A percentile compares a stretch with the other conserved stretches of the same genome.
Conservation (phyloP, 2,329 filamentous ascomycete species). For the Epichloe baconii region DNA sequence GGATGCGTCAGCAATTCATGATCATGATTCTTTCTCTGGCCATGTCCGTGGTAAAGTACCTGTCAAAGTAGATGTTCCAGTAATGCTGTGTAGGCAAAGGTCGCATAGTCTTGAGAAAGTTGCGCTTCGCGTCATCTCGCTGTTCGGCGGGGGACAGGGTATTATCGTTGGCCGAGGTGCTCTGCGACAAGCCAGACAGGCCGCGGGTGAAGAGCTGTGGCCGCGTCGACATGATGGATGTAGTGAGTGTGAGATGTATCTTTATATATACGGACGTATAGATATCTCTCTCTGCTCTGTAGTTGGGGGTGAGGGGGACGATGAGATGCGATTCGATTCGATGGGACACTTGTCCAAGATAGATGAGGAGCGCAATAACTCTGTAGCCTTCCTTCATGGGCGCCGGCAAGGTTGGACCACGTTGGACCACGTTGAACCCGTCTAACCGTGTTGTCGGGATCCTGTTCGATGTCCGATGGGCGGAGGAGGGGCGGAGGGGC, state of each 20-base stretch:
- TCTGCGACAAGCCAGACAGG: slow-evolving; percentile 48
- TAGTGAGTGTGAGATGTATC: background rate
- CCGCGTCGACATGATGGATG: slow-evolving; percentile 38
- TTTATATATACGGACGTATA: background rate
- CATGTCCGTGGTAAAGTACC: slow-evolving; percentile 18
- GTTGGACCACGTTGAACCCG: too few species aligned
- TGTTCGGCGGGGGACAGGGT: slow-evolving; percentile 57
- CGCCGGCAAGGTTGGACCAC: too few species aligned
- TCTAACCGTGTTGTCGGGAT: too few species aligned
- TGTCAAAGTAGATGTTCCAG: slow-evolving; percentile 60
- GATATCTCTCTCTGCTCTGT: background rate
- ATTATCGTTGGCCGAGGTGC: slow-evolving; percentile 43
- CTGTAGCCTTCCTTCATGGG: too few species aligned
- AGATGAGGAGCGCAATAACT: too few species aligned
- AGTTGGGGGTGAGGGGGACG: background rate
- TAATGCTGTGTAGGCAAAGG: slow-evolving; percentile 67
- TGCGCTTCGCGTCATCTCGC: slow-evolving; percentile 70
- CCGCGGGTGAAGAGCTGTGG: slow-evolving; percentile 49
- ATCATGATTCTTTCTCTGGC: background rate
- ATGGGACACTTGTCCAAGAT: too few species aligned
- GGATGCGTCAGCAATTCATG: background rate
- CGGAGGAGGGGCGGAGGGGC: too few species aligned
- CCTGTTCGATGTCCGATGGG: too few species aligned
- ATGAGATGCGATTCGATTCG: background rate
- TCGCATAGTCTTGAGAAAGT: slow-evolving; percentile 63